phyloP scores from a whole-genome alignment of 208 protist species.

The Plasmodiophora brassicae region DNA sequence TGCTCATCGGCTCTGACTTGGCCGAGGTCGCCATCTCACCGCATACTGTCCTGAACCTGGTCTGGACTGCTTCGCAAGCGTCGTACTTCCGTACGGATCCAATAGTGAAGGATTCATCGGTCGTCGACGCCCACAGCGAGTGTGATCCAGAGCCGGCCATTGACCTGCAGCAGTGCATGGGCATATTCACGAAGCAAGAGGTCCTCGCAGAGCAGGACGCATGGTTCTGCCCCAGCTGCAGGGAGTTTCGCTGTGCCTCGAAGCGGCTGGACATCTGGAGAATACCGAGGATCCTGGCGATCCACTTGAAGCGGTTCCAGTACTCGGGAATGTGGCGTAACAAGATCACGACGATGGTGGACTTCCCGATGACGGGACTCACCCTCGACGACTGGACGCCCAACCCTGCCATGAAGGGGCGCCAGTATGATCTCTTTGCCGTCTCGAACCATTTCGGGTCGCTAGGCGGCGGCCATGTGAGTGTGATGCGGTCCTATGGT shows the following conservation, averaged over 20 bases:
- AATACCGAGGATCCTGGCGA: neutral
- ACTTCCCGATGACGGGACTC: neutral
- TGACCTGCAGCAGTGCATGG: conserved; percentile 41
- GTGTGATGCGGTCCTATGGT: neutral
- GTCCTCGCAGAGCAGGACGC: conserved; percentile 31
- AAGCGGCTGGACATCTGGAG: neutral
- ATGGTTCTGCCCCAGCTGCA: conserved; percentile 49
- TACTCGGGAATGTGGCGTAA: neutral
- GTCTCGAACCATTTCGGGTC: conserved; percentile 51
- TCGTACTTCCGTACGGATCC: too few relatives aligned
- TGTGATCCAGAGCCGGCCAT: neutral
- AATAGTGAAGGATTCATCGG: too few relatives aligned
- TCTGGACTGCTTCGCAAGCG: too few relatives aligned
- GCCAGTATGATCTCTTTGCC: conserved; percentile 50
- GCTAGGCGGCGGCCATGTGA: neutral
- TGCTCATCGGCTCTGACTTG: too few relatives aligned
- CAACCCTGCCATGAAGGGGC: neutral
- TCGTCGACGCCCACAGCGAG: too few relatives aligned
- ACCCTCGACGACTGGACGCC: neutral
- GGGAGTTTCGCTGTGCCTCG: neutral
- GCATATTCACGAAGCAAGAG: conserved; percentile 36
- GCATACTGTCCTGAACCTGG: too few relatives aligned
- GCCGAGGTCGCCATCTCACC: too few relatives aligned
- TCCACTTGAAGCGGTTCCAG: neutral
- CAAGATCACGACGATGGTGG: neutral